Evolutionary conservation across 306 rosid genomes (phyloP).

Genomic region (Luffa aegyptiaca): DNA sequence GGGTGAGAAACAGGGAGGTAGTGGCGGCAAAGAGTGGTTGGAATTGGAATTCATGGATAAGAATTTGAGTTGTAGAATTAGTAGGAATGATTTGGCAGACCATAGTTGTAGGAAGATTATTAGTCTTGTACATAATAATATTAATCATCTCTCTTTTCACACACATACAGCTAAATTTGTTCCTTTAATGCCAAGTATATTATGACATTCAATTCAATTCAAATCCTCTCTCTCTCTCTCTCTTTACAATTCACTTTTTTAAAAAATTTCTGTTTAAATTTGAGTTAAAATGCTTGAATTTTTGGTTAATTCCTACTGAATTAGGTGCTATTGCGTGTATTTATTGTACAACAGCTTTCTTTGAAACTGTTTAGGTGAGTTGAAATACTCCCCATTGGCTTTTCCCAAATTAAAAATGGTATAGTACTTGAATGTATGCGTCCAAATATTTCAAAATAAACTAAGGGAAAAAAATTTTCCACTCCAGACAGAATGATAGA

Average conservation of each 20-base stretch:
- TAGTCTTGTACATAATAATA: background rate
- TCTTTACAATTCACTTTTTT: background rate
- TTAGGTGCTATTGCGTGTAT: background rate
- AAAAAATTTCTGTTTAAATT: background rate
- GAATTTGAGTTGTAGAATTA: background rate
- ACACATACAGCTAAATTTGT: background rate
- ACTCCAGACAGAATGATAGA: background rate
- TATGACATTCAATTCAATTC: background rate
- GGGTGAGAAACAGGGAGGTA: conserved; percentile 19
- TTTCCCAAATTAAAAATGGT: background rate
- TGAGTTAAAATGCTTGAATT: background rate
- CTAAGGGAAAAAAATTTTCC: too few species aligned
- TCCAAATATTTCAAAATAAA: too few species aligned
- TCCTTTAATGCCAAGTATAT: background rate
- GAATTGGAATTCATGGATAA: background rate
- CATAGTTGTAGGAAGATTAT: background rate
- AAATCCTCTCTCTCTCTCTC: too few species aligned
- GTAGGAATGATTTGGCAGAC: background rate
- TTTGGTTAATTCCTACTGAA: background rate
- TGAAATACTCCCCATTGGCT: background rate
- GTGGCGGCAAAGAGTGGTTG: conserved; percentile 7
- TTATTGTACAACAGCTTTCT: background rate
- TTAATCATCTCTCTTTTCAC: background rate
- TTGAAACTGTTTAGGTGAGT: background rate
- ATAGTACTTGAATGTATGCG: background rate